Conservation (phyloP, 257 asterid species). For the Haberlea rhodopensis region DNA sequence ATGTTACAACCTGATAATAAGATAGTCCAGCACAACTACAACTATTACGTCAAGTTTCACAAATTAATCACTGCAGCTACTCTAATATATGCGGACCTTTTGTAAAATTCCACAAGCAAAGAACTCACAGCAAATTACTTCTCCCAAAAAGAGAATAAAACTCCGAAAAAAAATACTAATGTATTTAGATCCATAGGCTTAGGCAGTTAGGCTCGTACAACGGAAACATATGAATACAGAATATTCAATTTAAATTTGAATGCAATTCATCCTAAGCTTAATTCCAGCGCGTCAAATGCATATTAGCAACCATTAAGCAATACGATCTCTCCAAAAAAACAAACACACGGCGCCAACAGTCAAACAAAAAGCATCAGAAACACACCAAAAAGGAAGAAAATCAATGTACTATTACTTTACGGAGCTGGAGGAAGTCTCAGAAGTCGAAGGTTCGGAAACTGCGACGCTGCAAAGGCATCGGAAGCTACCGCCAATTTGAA, state of each 20-base stretch:
- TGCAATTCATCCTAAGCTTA: background rate
- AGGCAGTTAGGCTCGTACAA: background rate
- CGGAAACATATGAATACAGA: background rate
- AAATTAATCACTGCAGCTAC: background rate
- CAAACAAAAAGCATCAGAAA: background rate
- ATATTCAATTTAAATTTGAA: background rate
- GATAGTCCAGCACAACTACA: conserved; percentile 2
- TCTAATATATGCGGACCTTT: background rate
- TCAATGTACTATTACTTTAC: conserved; percentile 41
- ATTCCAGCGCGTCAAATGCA: conserved; percentile 19
- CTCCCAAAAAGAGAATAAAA: conserved; percentile 1
- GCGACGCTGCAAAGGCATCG: conserved; percentile 61
- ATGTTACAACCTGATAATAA: conserved; percentile 2
- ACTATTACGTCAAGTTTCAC: background rate
- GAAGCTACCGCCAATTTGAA: conserved; percentile 28
- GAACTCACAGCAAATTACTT: background rate
- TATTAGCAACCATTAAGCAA: background rate
- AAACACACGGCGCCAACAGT: conserved; percentile 3
- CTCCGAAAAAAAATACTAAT: conserved; percentile 13
- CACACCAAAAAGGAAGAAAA: background rate
- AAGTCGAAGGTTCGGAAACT: conserved; percentile 50
- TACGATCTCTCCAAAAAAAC: conserved; percentile 6
- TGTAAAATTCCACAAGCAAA: background rate
- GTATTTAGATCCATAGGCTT: background rate
- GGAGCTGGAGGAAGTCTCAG: conserved; percentile 49